A percentile compares a stretch with the other conserved stretches of the same genome.
phyloP scores from a whole-genome alignment of 345 rosid genomes.

The Alliaria petiolata region DNA sequence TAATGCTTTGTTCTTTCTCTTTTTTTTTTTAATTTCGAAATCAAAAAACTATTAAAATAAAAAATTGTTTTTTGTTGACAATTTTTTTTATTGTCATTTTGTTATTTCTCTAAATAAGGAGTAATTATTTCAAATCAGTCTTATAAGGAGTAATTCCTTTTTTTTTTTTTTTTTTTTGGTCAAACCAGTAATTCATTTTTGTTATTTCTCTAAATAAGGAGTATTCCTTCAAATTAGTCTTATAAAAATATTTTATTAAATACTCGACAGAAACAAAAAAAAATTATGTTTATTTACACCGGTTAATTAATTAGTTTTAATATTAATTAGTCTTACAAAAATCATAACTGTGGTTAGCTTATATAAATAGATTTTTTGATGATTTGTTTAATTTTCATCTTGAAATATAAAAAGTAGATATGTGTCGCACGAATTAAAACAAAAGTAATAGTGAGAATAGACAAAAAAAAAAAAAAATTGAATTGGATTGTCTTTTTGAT shows the following conservation, averaged over 20 bases:
- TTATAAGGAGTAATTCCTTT: no score
- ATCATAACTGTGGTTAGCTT: no score
- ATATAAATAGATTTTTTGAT: no score
- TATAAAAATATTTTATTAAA: background rate
- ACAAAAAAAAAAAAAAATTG: background rate
- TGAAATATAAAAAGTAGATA: background rate
- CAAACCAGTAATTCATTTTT: no score
- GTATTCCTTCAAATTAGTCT: no score
- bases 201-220: background rate
- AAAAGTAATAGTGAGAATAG: background rate
- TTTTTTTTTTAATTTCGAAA: no score
- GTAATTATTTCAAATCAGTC: no score
- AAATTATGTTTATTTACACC: background rate
- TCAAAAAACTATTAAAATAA: no score
- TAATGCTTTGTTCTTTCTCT: slow-evolving; percentile 22
- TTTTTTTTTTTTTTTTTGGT: no score
- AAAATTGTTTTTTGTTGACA: background rate
- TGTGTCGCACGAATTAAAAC: background rate
- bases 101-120: background rate
- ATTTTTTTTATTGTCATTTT: background rate
- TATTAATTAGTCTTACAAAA: no score
- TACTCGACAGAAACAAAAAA: background rate
- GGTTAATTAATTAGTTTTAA: background rate
- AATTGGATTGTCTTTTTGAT: background rate
- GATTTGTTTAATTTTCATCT: no score